Evolutionary conservation across 768 basidiomycete genomes (phyloP), one percentile per base, ranked within the genome.

Genomic region (Sistotremastrum suecicum): DNA sequence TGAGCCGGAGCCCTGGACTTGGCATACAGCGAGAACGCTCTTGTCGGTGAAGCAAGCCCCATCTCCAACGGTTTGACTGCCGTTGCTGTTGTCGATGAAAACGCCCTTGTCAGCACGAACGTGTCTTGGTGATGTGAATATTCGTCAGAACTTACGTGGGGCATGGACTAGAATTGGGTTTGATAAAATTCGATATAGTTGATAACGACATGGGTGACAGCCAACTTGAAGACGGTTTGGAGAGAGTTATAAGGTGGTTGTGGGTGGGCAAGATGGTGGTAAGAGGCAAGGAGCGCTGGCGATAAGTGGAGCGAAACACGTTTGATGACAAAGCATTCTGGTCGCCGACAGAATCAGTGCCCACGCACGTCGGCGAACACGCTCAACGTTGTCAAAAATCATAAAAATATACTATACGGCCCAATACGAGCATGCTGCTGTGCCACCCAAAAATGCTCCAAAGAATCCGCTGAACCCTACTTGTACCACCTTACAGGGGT

Each of bases 1-100:
- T 42, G 67, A 75, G 72, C 84, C 87, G 43, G 67, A 75, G 72
- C 84, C 87, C 60, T 87, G 76, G 54, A 85, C 68, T 51, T 83
- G 82, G 75, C 83, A 86, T 55, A 88, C 80, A 51, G 87, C 87
- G 65, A 88, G 75, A 59, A 88, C 81, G 65, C 70, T 83, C 79
- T 80, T 79, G 76, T 76, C 74, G 67, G 72, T 72, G 68, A 70
- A 67, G 64, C 70, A 71, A 77, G 87, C 87, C 87, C 87, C 87
- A 88, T 90, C 87, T 68, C 86, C 87, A 90, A 89, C 87, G 86
- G 81, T 74, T 69, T 78, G 81, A 84, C 84, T 77, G 67, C 84
- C 87, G 86, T 89, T 89, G 87, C 87, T 90, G 61, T 1, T n/a
- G 29, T 41, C 10, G 35, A 39, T 42, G 32, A 52, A 5, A 30